phyloP scores from a whole-genome alignment of 495 filamentous ascomycete species.

The Chlorociboria aeruginascens region DNA sequence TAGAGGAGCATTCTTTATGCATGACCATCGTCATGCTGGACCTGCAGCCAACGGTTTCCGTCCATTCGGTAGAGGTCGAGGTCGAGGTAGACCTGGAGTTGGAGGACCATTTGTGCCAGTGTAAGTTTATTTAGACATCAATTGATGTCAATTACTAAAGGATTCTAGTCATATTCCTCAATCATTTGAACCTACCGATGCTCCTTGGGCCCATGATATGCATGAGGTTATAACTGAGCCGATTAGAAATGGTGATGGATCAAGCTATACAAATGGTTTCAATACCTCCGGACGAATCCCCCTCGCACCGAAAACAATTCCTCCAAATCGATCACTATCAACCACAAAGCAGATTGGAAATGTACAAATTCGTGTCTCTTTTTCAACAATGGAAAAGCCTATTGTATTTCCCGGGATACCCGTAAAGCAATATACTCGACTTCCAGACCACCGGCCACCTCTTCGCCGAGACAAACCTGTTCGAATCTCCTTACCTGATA shows the following conservation, averaged over 20 bases:
- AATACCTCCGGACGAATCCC: constrained; percentile 30
- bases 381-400: constrained; percentile 61
- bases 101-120: constrained; percentile 43
- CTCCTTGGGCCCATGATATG: constrained; percentile 88
- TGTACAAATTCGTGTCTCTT: constrained; percentile 67
- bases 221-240: constrained; percentile 63
- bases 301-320: constrained; percentile 27
- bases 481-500: constrained; percentile 76
- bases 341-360: constrained; percentile 55
- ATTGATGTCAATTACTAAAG: constrained; percentile 5
- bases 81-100: constrained; percentile 39
- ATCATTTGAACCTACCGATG: constrained; percentile 46
- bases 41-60: constrained; percentile 65
- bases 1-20: constrained; percentile 90
- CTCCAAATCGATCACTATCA: constrained; percentile 49
- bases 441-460: constrained; percentile 90
- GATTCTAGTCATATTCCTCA: constrained; percentile 19
- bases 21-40: constrained; percentile 75
- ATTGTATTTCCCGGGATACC: constrained; percentile 59
- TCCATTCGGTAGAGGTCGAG: constrained; percentile 51
- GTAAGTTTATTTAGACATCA: constrained; percentile 33
- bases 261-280: constrained; percentile 29
- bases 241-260: constrained; percentile 15
- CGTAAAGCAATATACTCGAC: constrained; percentile 76
- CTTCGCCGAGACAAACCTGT: constrained; percentile 95